Base-by-base conservation (phyloP, 371 early-diverging fungal genomes). In the Synchytrium microbalum region DNA sequence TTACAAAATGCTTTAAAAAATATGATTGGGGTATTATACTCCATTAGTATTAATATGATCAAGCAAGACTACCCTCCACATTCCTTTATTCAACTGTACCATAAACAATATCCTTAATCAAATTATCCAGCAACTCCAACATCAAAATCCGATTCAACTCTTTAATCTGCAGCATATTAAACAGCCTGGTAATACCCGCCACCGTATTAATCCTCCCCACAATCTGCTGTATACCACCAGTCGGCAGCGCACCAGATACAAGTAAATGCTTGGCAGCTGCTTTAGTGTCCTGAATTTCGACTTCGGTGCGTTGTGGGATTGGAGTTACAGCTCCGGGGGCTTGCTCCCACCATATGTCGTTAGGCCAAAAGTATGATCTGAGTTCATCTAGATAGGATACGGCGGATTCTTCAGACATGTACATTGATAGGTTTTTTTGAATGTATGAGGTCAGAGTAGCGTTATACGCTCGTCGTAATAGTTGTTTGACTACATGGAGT, bases 131-230 rank as follows among this genome's bases (percentile, higher is more conserved):
- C 3, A 69, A 30, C 29, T 27, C n/a, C 23, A 46, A 24, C 0
- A 65, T 31, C 24, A 69, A 56, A 25, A 53, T 53, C 8, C 46
- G 25, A 38, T 75, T 75, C 53, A 75, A 59, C n/a, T 70, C 69
- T 1, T 60, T 38, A n/a, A 65, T 33, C 46, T 75, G 75, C 54
- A 75, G 57, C 75, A 75, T 75, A 54, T 72, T 75, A 61, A 75
- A 72, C 29, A 75, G n/a, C 19, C 75, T 59, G 26, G 70, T 70
- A 32, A 72, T 32, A 3, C 75, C 75, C 26, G 63, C 64, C n/a
- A 30, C 46, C 1, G 69, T 62, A 46, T 75, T 75, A 57, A 63
- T 52, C 30, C 54, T 32, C 2, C 75, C 75, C 25, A 70, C 70
- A 25, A 75, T 69, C 13, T 67, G 61, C 29, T 62, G 57, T 19